Evolutionary conservation across 1,284 basidiomycete species (phyloP).

Genomic region (Malassezia nana): DNA sequence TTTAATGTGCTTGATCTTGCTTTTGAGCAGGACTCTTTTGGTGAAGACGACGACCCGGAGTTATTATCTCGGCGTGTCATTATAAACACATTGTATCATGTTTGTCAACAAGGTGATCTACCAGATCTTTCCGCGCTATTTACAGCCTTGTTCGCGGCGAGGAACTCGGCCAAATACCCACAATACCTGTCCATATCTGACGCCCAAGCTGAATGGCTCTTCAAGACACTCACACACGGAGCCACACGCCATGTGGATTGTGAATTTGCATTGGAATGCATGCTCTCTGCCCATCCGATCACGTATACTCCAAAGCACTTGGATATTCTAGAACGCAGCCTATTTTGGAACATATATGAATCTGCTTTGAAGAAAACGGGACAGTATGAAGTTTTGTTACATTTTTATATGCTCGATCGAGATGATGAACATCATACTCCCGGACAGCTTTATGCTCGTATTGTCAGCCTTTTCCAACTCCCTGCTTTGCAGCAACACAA

Average conservation of each 20-base stretch:
- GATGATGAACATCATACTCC: slow-evolving; percentile 52
- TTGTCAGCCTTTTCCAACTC: slow-evolving; percentile 59
- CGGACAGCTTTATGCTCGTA: slow-evolving; percentile 56
- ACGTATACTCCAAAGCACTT: slow-evolving; percentile 63
- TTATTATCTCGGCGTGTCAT: slow-evolving; percentile 66
- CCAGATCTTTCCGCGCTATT: slow-evolving; percentile 54
- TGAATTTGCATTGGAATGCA: slow-evolving; percentile 84
- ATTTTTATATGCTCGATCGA: slow-evolving; percentile 66
- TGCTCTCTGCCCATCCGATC: slow-evolving; percentile 84
- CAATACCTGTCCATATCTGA: slow-evolving; percentile 70
- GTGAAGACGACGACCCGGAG: slow-evolving; percentile 53
- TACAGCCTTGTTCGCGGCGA: slow-evolving; percentile 86
- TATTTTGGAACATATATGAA: slow-evolving; percentile 81
- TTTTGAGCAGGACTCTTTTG: slow-evolving; percentile 84
- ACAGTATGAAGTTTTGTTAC: slow-evolving; percentile 65
- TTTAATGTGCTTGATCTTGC: slow-evolving; percentile 87
- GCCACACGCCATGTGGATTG: slow-evolving; percentile 63
- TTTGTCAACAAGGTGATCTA: background rate
- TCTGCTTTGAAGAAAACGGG: slow-evolving; percentile 65
- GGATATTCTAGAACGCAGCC: slow-evolving; percentile 65
- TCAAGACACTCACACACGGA: slow-evolving; percentile 66
- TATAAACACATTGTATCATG: slow-evolving; percentile 59
- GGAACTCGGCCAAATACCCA: slow-evolving; percentile 91
- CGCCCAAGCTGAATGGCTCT: slow-evolving; percentile 62
- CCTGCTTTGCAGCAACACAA: slow-evolving; percentile 44